Evolutionary conservation across 495 filamentous ascomycete genomes (phyloP).

Genomic region (Aspergillus ellipticus): DNA sequence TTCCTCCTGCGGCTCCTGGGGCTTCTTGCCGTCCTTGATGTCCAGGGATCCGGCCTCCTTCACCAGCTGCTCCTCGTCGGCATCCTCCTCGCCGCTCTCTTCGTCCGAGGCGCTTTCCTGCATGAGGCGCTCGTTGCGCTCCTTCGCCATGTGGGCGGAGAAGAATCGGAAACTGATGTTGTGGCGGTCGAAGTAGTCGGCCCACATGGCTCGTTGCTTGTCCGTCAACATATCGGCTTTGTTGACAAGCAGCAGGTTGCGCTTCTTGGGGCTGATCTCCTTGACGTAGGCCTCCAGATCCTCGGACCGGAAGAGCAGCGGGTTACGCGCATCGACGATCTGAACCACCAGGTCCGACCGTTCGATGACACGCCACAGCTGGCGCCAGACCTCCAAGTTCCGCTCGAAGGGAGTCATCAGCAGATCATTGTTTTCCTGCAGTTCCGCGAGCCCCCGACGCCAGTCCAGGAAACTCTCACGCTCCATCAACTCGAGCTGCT

Average conservation of each 20-base stretch:
- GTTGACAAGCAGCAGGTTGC: constrained; percentile 91
- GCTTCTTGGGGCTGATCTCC: constrained; percentile 82
- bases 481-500: constrained; percentile 76
- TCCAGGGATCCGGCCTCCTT: constrained; percentile 36
- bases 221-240: constrained; percentile 99
- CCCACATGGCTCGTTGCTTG: constrained; percentile 81
- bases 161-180: constrained; percentile 92
- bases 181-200: constrained; percentile 76
- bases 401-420: constrained; percentile 98
- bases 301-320: constrained; percentile 87
- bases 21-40: constrained; percentile 39
- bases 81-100: constrained; percentile 40
- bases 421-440: constrained; percentile 89
- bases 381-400: constrained; percentile 97
- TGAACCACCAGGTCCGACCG: constrained; percentile 93
- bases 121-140: constrained; percentile 65
- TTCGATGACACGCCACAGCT: constrained; percentile 98
- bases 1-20: constrained; percentile 25
- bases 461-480: constrained; percentile 79
- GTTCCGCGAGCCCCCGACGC: constrained; percentile 84
- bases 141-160: constrained; percentile 87
- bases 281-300: constrained; percentile 93
- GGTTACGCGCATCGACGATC: constrained; percentile 97
- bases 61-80: constrained; percentile 41
- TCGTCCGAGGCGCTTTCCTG: constrained; percentile 47